A percentile compares a stretch with the other conserved stretches of the same genome.
Evolutionary conservation across 2,329 filamentous ascomycete genomes (phyloP).

Genomic region (Teratosphaeria zuluensis): DNA sequence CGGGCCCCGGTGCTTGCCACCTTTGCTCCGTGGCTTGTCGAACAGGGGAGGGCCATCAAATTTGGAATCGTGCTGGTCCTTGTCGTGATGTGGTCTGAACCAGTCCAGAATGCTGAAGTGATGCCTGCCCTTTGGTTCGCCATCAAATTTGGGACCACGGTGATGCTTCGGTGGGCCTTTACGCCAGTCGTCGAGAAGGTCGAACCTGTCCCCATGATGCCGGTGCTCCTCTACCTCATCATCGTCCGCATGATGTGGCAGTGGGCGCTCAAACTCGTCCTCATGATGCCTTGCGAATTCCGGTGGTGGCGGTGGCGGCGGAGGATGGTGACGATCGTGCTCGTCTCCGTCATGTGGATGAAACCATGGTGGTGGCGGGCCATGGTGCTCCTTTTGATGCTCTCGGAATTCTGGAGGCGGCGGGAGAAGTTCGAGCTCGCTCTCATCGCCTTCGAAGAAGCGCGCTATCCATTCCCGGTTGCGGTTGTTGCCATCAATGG

Average conservation of each 20-base stretch:
- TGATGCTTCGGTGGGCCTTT: not conserved
- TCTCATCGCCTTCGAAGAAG: not conserved
- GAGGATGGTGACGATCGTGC: not conserved
- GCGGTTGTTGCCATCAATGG: not conserved
- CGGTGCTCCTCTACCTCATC: not conserved
- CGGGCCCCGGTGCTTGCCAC: not conserved
- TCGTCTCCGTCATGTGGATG: not conserved
- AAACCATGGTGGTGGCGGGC: not conserved
- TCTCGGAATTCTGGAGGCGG: not conserved
- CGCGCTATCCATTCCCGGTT: not conserved
- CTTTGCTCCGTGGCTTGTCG: not conserved
- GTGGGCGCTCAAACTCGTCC: not conserved
- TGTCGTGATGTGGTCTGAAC: not conserved
- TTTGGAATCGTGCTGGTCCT: not conserved
- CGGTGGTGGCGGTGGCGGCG: not conserved
- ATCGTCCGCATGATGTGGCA: not conserved
- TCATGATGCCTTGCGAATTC: not conserved
- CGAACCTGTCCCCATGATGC: not conserved
- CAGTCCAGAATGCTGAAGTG: not conserved
- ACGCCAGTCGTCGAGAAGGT: not conserved
- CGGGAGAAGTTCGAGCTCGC: not conserved
- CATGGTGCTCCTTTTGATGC: not conserved
- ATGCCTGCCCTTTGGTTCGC: not conserved
- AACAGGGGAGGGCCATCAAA: not conserved
- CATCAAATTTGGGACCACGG: not conserved